These are phyloP conservation scores for Talaromyces trachyspermus DNA, from an alignment of 495 filamentous ascomycete species.

Conservation along the genomic window DNA sequence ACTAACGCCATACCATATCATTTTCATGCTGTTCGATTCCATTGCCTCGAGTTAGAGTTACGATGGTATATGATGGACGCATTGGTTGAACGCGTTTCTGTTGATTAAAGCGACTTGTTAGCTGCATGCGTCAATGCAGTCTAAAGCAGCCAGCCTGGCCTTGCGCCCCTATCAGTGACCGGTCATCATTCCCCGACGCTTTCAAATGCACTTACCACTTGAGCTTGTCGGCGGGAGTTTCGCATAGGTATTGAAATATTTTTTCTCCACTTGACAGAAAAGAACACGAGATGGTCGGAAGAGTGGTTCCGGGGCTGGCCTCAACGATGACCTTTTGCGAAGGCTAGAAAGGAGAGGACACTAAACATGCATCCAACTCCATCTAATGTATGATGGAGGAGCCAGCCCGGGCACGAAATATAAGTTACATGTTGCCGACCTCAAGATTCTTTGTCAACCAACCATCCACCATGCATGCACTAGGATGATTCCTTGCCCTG, in stretches of 20 bases:
- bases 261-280: too few species aligned
- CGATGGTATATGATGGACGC: not conserved
- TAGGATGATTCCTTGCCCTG: too few species aligned
- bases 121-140: not conserved
- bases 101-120: constrained; percentile 1
- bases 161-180: not conserved
- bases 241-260: too few species aligned
- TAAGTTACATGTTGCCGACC: not conserved
- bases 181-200: not conserved
- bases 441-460: not conserved
- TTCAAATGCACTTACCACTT: not conserved
- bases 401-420: constrained; percentile 3
- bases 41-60: not conserved
- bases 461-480: not conserved
- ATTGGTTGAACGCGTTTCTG: not conserved
- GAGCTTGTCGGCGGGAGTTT: too few species aligned
- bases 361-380: not conserved
- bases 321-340: not conserved
- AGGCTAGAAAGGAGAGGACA: not conserved
- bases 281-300: too few species aligned
- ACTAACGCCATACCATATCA: too few species aligned
- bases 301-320: too few species aligned
- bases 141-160: not conserved
- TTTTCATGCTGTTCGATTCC: too few species aligned
- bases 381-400: constrained; percentile 3